Evolutionary conservation across 2,329 filamentous ascomycete species (phyloP).

Genomic region (Aureobasidium sp.): DNA sequence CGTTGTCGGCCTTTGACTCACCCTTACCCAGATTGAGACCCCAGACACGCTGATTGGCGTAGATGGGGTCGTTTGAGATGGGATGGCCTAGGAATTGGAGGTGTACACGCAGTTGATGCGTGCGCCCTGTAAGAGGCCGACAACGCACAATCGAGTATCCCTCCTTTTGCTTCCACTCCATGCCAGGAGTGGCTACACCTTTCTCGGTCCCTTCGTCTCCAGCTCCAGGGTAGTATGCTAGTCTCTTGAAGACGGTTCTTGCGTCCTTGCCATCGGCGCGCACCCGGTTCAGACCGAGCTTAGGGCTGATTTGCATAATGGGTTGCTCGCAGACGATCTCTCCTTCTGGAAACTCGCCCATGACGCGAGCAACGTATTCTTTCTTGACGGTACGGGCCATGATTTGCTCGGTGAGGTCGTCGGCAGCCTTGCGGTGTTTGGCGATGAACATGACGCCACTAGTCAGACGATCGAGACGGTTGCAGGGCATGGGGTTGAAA

Average conservation of each 20-base stretch:
- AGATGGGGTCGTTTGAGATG: slow-evolving; percentile 96
- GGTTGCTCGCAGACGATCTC: slow-evolving; percentile 90
- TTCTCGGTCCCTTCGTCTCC: slow-evolving; percentile 18
- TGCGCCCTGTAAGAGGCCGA: slow-evolving; percentile 84
- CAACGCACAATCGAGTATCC: slow-evolving; percentile 95
- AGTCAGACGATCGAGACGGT: slow-evolving; percentile 86
- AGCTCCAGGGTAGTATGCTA: slow-evolving; percentile 73
- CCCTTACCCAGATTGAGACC: slow-evolving; percentile 64
- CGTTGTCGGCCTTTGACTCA: slow-evolving; percentile 61
- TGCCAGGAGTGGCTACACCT: slow-evolving; percentile 19
- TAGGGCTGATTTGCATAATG: slow-evolving; percentile 87
- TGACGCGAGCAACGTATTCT: slow-evolving; percentile 88
- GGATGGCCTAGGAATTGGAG: slow-evolving; percentile 90
- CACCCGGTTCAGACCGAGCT: slow-evolving; percentile 89
- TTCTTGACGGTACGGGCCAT: slow-evolving; percentile 76
- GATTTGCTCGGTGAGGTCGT: slow-evolving; percentile 67
- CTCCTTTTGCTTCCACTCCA: slow-evolving; percentile 47
- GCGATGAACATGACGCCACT: slow-evolving; percentile 98
- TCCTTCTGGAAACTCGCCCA: slow-evolving; percentile 83
- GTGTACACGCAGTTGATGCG: slow-evolving; percentile 91
- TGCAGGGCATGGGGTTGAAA: slow-evolving; percentile 65
- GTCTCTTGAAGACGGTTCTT: slow-evolving; percentile 78
- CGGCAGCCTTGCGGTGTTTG: slow-evolving; percentile 73
- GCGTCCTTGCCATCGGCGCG: slow-evolving; percentile 86
- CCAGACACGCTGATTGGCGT: slow-evolving; percentile 89